Percentiles rank a stretch among this genome's conserved stretches.
These are phyloP conservation scores for Lyophyllum decastes DNA, from an alignment of 768 basidiomycete species.

Conservation along the genomic window DNA sequence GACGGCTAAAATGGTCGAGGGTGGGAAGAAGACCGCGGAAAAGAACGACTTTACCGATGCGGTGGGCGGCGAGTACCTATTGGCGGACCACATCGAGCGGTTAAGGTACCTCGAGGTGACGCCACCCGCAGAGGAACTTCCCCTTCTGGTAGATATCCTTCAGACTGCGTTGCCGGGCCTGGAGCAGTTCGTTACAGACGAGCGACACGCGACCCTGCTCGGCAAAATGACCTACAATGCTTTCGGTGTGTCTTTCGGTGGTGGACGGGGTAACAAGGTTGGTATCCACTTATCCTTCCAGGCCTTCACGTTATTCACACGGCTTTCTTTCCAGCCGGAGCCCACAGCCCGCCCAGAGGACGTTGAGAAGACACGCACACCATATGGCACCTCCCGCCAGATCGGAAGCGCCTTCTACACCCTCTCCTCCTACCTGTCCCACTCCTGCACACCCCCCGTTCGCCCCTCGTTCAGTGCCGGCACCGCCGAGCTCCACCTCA, in stretches of 20 bases:
- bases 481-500: constrained; percentile 68
- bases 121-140: constrained; percentile 48
- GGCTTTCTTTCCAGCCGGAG: constrained; percentile 42
- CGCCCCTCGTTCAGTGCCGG: constrained; percentile 66
- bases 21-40: constrained; percentile 21
- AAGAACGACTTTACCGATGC: constrained; percentile 47
- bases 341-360: constrained; percentile 64
- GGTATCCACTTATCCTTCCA: constrained; percentile 10
- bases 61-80: constrained; percentile 54
- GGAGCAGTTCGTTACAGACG: constrained; percentile 68
- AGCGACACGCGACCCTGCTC: constrained; percentile 57
- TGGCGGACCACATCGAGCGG: constrained; percentile 79
- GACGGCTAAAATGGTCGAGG: constrained; percentile 52
- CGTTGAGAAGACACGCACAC: constrained; percentile 73
- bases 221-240: constrained; percentile 80
- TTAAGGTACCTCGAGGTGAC: constrained; percentile 65
- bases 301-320: background rate
- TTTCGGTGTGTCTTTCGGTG: constrained; percentile 68
- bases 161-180: constrained; percentile 67
- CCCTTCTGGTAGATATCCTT: constrained; percentile 55
- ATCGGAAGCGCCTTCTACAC: constrained; percentile 76
- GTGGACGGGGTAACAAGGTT: constrained; percentile 75
- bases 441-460: constrained; percentile 74
- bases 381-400: constrained; percentile 73
- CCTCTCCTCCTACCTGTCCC: constrained; percentile 75